Conservation (phyloP, 345 rosid genomes). For the Trapa incisa region DNA sequence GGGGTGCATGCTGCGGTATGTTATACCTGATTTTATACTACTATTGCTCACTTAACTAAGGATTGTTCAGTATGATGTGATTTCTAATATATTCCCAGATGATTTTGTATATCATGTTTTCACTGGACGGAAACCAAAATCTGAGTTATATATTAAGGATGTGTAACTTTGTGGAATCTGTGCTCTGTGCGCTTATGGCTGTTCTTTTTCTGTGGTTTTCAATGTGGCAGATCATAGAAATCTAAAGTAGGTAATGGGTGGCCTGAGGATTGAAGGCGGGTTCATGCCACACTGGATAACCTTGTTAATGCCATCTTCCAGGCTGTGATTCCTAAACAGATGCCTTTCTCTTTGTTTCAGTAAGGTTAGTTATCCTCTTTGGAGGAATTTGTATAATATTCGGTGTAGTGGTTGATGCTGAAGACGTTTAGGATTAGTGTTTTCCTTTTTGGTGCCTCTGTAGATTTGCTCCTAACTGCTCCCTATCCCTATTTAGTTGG, state of each 20-base stretch:
- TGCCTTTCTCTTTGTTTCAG: neutral
- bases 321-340: neutral
- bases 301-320: neutral
- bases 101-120: neutral
- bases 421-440: slow-evolving; percentile 1
- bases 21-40: neutral
- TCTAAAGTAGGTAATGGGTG: neutral
- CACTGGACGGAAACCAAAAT: neutral
- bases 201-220: neutral
- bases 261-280: neutral
- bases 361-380: neutral
- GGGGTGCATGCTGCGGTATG: neutral
- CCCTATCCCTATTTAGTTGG: slow-evolving; percentile 1
- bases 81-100: neutral
- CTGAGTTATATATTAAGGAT: neutral
- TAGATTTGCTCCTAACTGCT: slow-evolving; percentile 4
- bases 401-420: neutral
- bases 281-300: neutral
- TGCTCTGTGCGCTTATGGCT: neutral
- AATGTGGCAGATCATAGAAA: neutral
- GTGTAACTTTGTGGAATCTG: neutral
- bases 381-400: slow-evolving; percentile 1
- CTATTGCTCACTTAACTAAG: neutral
- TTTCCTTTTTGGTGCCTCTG: neutral
- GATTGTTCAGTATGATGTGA: neutral